Evolutionary conservation across 345 rosid species (phyloP).

Genomic region (Hypericum androsaemum): DNA sequence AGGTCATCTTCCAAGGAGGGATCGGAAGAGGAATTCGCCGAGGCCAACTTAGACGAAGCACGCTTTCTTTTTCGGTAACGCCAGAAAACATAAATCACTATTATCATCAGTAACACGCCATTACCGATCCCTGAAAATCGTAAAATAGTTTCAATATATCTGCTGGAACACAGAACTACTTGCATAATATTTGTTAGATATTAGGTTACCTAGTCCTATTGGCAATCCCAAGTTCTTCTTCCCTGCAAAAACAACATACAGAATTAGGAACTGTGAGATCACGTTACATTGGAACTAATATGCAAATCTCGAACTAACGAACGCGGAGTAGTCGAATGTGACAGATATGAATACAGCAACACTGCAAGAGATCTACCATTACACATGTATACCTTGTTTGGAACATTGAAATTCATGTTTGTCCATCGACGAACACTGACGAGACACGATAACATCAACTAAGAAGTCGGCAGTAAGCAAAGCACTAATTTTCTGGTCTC

Average conservation of each 20-base stretch:
- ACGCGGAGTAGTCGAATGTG: too few species aligned
- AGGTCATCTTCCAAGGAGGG: neutral
- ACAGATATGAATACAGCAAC: too few species aligned
- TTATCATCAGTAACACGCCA: neutral
- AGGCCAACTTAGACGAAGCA: neutral
- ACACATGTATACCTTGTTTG: neutral
- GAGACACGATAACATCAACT: neutral
- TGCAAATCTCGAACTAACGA: too few species aligned
- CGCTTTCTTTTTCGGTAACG: neutral
- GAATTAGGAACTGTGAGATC: too few species aligned
- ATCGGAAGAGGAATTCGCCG: neutral
- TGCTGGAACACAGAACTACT: neutral
- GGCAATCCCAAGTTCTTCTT: too few species aligned
- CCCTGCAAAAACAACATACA: too few species aligned
- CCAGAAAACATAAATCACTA: neutral
- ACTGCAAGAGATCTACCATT: neutral
- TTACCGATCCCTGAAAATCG: neutral
- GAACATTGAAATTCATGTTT: too few species aligned
- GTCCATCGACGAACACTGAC: neutral
- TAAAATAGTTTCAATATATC: neutral
- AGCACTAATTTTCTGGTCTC: conserved; percentile 1
- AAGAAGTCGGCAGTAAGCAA: conserved; percentile 13
- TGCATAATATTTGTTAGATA: neutral
- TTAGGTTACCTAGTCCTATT: too few species aligned
- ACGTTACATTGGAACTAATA: too few species aligned